These are phyloP conservation scores for Ploettnerulaceae sp. DNA, from an alignment of 2,329 filamentous ascomycete species.

Conservation along the genomic window DNA sequence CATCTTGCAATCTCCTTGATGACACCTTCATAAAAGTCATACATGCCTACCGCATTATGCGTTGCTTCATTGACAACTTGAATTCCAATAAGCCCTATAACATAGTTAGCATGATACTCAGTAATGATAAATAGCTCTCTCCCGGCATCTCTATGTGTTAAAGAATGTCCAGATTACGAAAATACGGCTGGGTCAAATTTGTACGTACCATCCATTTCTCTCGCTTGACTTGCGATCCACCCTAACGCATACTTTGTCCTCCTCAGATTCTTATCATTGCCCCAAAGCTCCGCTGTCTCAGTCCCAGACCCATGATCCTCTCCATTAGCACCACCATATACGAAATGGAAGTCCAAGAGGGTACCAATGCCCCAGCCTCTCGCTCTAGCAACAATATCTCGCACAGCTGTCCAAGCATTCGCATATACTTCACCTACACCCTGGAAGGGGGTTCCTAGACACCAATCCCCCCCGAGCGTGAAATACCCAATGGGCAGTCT, in stretches of 20 bases:
- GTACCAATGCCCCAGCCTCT: conserved; percentile 47
- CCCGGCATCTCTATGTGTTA: too few relatives aligned
- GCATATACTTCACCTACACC: conserved; percentile 43
- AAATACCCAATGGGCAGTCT: conserved; percentile 58
- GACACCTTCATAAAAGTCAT: conserved; percentile 51
- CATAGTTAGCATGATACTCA: too few relatives aligned
- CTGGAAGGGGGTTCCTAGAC: conserved; percentile 47
- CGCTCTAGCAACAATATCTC: conserved; percentile 42
- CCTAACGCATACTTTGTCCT: conserved; percentile 44
- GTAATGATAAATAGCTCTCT: too few relatives aligned
- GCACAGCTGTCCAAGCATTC: conserved; percentile 49
- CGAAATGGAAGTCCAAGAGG: conserved; percentile 53
- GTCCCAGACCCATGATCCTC: conserved; percentile 51
- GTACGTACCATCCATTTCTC: conserved; percentile 32
- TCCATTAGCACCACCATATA: conserved; percentile 53
- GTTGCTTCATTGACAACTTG: conserved; percentile 54
- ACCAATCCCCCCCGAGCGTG: conserved; percentile 48
- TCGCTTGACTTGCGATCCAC: conserved; percentile 46
- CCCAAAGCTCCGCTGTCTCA: conserved; percentile 49
- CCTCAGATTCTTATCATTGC: conserved; percentile 38
- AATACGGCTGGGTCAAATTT: too few relatives aligned
- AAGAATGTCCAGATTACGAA: too few relatives aligned
- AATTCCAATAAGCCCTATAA: conserved; percentile 52
- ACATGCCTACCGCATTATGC: conserved; percentile 47
- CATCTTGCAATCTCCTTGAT: conserved; percentile 43